These are phyloP conservation scores for Vaucheria bursata DNA, from an alignment of 352 stramenopile genomes.

Conservation along the genomic window DNA sequence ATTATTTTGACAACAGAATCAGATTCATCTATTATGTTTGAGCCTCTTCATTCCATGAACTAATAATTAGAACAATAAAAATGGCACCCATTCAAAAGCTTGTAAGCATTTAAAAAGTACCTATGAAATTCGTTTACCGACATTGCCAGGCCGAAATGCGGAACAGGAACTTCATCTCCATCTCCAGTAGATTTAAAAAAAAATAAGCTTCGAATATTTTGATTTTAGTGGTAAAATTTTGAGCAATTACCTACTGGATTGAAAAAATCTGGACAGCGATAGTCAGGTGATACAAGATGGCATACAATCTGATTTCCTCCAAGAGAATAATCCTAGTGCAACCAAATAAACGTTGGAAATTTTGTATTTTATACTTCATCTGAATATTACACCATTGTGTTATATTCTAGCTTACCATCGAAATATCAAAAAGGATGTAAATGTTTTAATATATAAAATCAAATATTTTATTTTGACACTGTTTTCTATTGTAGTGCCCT, in stretches of 20 bases:
- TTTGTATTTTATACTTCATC: no score
- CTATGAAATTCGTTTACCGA: slow-evolving; percentile 70
- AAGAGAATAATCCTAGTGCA: slow-evolving; percentile 28
- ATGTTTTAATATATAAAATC: no score
- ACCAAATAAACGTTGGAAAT: background rate
- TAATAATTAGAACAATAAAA: background rate
- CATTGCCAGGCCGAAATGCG: slow-evolving; percentile 75
- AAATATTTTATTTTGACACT: no score
- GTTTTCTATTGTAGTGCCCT: no score
- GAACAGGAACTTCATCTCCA: slow-evolving; percentile 77
- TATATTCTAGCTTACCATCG: no score
- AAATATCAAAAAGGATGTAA: no score
- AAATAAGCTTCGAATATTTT: background rate
- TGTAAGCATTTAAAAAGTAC: no score
- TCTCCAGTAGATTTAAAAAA: slow-evolving; percentile 48
- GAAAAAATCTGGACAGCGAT: slow-evolving; percentile 32
- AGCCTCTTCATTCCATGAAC: background rate
- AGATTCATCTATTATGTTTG: background rate
- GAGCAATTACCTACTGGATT: slow-evolving; percentile 36
- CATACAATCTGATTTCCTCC: slow-evolving; percentile 44
- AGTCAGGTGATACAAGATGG: slow-evolving; percentile 32
- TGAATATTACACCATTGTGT: no score
- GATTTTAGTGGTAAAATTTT: background rate
- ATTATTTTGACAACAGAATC: background rate
- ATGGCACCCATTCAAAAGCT: background rate